Conservation (phyloP, 2,329 filamentous ascomycete genomes). For the Colletotrichum salicis region DNA sequence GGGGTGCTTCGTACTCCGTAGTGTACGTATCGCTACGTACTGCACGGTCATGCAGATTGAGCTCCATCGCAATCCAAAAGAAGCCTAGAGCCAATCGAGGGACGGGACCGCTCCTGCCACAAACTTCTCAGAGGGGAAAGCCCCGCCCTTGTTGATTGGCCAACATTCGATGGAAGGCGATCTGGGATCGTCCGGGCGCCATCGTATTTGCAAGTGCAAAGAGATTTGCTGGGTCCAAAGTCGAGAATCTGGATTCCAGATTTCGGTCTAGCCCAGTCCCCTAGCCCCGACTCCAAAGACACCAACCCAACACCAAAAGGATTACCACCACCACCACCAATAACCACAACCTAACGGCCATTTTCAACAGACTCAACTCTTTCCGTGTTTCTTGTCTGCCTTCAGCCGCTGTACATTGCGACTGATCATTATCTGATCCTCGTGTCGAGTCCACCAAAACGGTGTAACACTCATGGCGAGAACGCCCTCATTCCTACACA, state of each 20-base stretch:
- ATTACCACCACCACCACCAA: not conserved
- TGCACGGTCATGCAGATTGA: not conserved
- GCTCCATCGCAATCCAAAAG: not conserved
- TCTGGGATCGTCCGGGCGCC: constrained; percentile 29
- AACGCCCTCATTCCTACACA: not conserved
- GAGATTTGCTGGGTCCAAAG: constrained; percentile 10
- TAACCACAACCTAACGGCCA: not conserved
- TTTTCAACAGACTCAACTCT: not conserved
- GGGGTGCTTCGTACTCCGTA: no score
- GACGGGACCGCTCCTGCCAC: not conserved
- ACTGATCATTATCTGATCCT: not conserved
- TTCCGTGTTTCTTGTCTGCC: not conserved
- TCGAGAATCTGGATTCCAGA: not conserved
- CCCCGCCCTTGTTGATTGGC: constrained; percentile 8
- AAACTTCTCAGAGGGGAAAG: constrained; percentile 28
- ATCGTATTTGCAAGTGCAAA: constrained; percentile 21
- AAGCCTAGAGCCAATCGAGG: not conserved
- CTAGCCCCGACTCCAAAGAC: not conserved
- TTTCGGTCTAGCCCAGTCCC: not conserved
- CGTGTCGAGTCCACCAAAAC: not conserved
- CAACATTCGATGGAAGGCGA: not conserved
- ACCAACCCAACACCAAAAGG: not conserved
- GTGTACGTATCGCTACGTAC: not conserved
- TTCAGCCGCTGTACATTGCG: not conserved
- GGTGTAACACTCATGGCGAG: not conserved